Evolutionary conservation across 768 basidiomycete species (phyloP).

Genomic region (Rhizopogon roseolus): DNA sequence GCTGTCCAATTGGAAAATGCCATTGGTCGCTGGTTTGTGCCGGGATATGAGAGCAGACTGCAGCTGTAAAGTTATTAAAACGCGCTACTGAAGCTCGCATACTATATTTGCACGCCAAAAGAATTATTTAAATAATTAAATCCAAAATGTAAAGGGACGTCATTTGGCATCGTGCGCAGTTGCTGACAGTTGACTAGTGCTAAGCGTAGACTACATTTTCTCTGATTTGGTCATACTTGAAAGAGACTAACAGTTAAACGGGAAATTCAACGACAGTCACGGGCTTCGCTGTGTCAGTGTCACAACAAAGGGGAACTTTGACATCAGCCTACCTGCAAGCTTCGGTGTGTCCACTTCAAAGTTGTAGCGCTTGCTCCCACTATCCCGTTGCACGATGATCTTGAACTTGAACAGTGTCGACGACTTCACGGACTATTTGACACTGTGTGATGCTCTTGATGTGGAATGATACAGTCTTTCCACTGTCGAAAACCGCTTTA

Average conservation of each 20-base stretch:
- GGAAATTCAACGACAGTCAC: too few species aligned
- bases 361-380: slow-evolving; percentile 87
- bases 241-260: too few species aligned
- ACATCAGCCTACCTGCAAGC: slow-evolving; percentile 55
- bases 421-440: slow-evolving; percentile 76
- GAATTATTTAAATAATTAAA: too few species aligned
- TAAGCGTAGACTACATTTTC: too few species aligned
- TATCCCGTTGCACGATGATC: slow-evolving; percentile 73
- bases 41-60: neutral
- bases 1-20: slow-evolving; percentile 17
- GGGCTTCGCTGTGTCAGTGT: too few species aligned
- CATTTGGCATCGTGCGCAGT: too few species aligned
- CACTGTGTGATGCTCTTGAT: slow-evolving; percentile 82
- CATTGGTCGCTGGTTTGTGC: slow-evolving; percentile 13
- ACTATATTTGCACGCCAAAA: neutral
- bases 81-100: too few species aligned
- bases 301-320: neutral
- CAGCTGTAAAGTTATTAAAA: too few species aligned
- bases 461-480: slow-evolving; percentile 90
- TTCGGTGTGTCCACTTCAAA: slow-evolving; percentile 91
- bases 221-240: too few species aligned
- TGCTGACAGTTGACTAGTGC: too few species aligned
- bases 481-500: slow-evolving; percentile 81
- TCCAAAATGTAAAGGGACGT: too few species aligned
- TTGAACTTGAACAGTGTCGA: slow-evolving; percentile 87